Percentiles rank a stretch among this genome's conserved stretches.
phyloP scores from a whole-genome alignment of 2,329 filamentous ascomycete species.

The Botrytis porri region DNA sequence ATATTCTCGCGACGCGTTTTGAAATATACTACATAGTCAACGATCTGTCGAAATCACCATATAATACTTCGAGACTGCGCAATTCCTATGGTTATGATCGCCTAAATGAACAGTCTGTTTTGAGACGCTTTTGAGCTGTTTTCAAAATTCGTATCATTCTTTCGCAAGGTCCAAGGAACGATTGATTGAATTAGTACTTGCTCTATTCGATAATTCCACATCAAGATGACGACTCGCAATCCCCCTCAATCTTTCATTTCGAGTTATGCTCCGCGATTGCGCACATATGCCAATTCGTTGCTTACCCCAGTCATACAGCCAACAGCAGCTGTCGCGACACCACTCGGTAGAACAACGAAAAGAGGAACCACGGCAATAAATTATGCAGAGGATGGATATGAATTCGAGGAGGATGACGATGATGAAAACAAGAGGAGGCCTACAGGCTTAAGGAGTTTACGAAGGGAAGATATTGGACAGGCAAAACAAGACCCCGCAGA shows the following conservation, averaged over 20 bases:
- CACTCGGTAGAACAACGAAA: slow-evolving; percentile 83
- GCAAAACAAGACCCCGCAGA: slow-evolving; percentile 65
- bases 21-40: background rate
- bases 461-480: slow-evolving; percentile 68
- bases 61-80: background rate
- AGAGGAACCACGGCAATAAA: slow-evolving; percentile 95
- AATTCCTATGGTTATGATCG: slow-evolving; percentile 7
- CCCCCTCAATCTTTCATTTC: slow-evolving; percentile 85
- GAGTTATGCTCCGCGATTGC: slow-evolving; percentile 85
- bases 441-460: slow-evolving; percentile 78
- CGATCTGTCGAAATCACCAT: background rate
- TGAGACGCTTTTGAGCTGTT: background rate
- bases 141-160: slow-evolving; percentile 4
- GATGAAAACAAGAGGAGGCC: slow-evolving; percentile 66
- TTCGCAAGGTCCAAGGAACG: background rate
- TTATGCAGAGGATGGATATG: slow-evolving; percentile 94
- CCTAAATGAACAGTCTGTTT: background rate
- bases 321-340: slow-evolving; percentile 61
- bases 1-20: slow-evolving; percentile 13
- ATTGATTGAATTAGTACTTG: background rate
- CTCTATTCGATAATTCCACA: background rate
- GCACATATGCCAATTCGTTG: slow-evolving; percentile 87
- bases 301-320: slow-evolving; percentile 78
- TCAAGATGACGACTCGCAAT: slow-evolving; percentile 34
- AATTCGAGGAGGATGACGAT: slow-evolving; percentile 77